Base-by-base conservation (phyloP, 805 yeast genomes). In the Starmerella lactis-condensi region DNA sequence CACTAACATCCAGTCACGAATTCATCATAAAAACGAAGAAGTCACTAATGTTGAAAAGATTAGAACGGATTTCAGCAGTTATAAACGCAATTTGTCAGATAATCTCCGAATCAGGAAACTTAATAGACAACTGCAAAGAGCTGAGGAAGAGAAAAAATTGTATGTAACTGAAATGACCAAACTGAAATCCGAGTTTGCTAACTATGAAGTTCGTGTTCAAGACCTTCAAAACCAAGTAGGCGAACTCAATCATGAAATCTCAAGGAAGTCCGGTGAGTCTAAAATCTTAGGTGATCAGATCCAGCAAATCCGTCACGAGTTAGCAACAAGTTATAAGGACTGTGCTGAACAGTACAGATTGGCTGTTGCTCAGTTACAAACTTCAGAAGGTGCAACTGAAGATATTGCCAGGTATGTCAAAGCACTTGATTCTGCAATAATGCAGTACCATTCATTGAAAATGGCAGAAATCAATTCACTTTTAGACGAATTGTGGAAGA, bases 391-490 rank as follows among this genome's bases (percentile, higher is more conserved):
- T 25, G 75, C 78, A 12, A 72, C 76, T 4, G 79, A 76, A 33
- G 99, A 89, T 54, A 58, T 89, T 28, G 72, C 63, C 6, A 74
- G 76, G 2, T 82, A 82, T 48, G 67, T 78, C 8, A 78, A 71
- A 44, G 93, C 93, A 0, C 60, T 91, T 28, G 98, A 89, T 48
- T 69, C 68, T 39, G 93, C 96, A 0, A 85, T 89, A 29, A 83
- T 89, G 93, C 72, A 72, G 46, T 85, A 70, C 49, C 99, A 89
- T 52, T 67, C 78, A 35, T 56, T 75, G 37, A 89, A 89, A 50
- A 89, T 89, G 98, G 71, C 71, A 43, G 93, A 82, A 44, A 81
- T 85, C 44, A 89, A 89, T 54, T 61, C 75, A 37, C 75, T 81
- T 21, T 60, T 89, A 27, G 89, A 79, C 44, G 95, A 83, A 46